phyloP scores from a whole-genome alignment of 352 stramenopile genomes.

The Pythium aristosporum region DNA sequence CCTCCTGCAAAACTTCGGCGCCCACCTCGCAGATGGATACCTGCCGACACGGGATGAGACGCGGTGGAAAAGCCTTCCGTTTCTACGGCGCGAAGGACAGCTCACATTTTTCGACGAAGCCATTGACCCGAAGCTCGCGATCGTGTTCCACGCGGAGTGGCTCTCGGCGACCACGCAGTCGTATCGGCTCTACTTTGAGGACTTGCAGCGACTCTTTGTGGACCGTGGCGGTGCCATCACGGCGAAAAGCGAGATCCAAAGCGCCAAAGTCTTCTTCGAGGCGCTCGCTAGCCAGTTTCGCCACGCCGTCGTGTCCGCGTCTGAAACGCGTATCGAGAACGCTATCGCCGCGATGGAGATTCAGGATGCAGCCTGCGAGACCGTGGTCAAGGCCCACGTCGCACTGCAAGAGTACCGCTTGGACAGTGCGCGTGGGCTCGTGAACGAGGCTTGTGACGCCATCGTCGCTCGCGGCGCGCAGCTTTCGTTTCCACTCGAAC shows the following conservation, averaged over 20 bases:
- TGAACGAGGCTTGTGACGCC: constrained; percentile 31
- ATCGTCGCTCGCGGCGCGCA: constrained; percentile 39
- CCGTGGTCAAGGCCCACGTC: constrained; percentile 6
- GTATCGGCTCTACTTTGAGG: constrained; percentile 56
- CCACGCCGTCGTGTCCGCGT: constrained; percentile 2
- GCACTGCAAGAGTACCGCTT: constrained; percentile 23
- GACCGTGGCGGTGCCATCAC: constrained; percentile 19
- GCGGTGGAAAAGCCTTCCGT: constrained; percentile 51
- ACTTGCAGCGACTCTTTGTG: constrained; percentile 31
- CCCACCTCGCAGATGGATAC: constrained; percentile 46
- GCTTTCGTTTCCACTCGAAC: constrained; percentile 59
- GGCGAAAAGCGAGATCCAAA: constrained; percentile 25
- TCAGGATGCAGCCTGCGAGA: constrained; percentile 10
- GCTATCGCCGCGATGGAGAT: constrained; percentile 13
- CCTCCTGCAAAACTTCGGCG: constrained; percentile 56
- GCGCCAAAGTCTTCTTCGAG: constrained; percentile 22
- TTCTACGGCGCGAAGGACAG: constrained; percentile 52
- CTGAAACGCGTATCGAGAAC: constrained; percentile 26
- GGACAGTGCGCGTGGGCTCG: constrained; percentile 8
- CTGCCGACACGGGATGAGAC: constrained; percentile 58
- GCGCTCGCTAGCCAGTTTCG: constrained; percentile 23
- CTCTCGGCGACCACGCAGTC: constrained; percentile 53
- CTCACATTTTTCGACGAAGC: constrained; percentile 56
- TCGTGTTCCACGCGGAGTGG: constrained; percentile 40
- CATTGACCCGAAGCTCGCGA: constrained; percentile 44